Base-by-base conservation (phyloP, 129 eudicot genomes). In the Lactuca saligna region DNA sequence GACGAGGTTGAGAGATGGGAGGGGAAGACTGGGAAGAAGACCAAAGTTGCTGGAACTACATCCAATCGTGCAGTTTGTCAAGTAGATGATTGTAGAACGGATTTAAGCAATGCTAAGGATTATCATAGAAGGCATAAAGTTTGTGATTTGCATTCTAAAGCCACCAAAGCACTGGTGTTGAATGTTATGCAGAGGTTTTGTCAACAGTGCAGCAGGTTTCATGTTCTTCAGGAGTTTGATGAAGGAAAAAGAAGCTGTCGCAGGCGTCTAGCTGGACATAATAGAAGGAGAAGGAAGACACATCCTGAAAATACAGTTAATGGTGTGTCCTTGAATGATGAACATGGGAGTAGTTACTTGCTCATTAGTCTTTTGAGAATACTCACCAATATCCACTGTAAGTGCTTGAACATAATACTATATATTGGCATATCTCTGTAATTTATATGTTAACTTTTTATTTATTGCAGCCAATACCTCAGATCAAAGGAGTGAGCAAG, bases 191-290 rank as follows among this genome's bases (percentile, higher is more conserved):
- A 92, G 70, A 82, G 98, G 77, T 92, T 92, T 65, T 92, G 98
- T 80, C 98, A 92, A 74, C 98, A 92, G 85, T 92, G 98, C 73
- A 92, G 98, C 95, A 89, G 98, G 92, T 87, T 88, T 83, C 96
- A 88, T 74, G 73, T 64, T 82, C 98, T 92, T 68, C 86, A 86
- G 85, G 97, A 91, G 69, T 91, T 91, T 80, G 97, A 91, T 76
- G 97, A 88, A 80, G 97, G 88, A 39, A 91, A 86, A 68, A 80
- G 97, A 73, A 91, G 97, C 65, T 91, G 97, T 80, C 84, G 97
- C 20, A 83, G 93, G 77, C 96, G 97, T 75, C 77, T 91, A 69
- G 97, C 97, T n/a, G 97, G 97, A 17, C 97, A 90, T 72, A 90
- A 90, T 38, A 77, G 79, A 75, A 63, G 98, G 63, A 75, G 98